These are phyloP conservation scores for Monosporozyma aerobia DNA, from an alignment of 805 yeast species.

Conservation along the genomic window DNA sequence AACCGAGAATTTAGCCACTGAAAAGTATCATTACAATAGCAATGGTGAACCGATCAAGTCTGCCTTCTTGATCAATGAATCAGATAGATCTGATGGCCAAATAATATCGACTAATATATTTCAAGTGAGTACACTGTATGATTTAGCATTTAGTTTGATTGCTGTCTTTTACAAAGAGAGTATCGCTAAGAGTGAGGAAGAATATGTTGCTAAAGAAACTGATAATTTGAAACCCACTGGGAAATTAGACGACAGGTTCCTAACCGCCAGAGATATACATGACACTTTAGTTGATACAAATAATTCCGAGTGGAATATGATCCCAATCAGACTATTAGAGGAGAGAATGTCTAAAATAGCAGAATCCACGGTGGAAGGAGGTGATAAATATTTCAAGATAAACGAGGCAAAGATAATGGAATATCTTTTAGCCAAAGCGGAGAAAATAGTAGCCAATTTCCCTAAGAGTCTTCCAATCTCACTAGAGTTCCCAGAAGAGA, in stretches of 20 bases:
- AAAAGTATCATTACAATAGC: conserved; percentile 19
- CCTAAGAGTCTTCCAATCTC: conserved; percentile 32
- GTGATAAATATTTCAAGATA: conserved; percentile 38
- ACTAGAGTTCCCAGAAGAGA: conserved; percentile 22
- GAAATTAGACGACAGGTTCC: conserved; percentile 15
- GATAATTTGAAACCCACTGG: not conserved
- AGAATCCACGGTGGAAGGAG: conserved; percentile 36
- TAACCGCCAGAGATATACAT: conserved; percentile 25
- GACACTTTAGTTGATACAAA: conserved; percentile 26
- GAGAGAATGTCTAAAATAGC: conserved; percentile 29
- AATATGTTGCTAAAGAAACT: conserved; percentile 7
- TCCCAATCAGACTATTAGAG: conserved; percentile 15
- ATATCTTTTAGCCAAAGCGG: conserved; percentile 34
- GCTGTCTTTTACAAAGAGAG: conserved; percentile 15
- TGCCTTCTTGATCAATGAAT: conserved; percentile 14
- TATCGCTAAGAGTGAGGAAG: conserved; percentile 12
- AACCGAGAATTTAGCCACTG: conserved; percentile 17
- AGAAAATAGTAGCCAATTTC: conserved; percentile 29
- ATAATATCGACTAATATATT: conserved; percentile 14
- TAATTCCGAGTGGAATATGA: conserved; percentile 17
- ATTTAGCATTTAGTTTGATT: conserved; percentile 22
- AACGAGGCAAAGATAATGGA: conserved; percentile 32
- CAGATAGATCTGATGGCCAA: conserved; percentile 17
- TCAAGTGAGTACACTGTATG: conserved; percentile 13
- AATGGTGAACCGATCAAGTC: conserved; percentile 22